Percentiles rank a stretch among this genome's conserved stretches.
Evolutionary conservation across 1,284 basidiomycete genomes (phyloP).

Genomic region (Irpex rosettiformis): DNA sequence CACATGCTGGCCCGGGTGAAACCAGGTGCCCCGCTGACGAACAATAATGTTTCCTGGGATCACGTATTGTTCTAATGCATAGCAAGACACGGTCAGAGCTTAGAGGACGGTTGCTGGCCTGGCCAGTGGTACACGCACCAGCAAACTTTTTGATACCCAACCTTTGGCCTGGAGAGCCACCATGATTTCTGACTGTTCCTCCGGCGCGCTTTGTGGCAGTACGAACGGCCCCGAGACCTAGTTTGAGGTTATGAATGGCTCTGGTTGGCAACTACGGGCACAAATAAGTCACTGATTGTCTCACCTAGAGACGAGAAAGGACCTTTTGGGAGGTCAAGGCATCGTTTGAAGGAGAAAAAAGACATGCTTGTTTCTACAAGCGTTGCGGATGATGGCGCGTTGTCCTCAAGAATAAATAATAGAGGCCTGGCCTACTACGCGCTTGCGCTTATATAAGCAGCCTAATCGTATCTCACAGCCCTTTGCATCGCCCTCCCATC

Average conservation of each 20-base stretch:
- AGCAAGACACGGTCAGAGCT: background rate
- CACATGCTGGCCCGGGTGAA: slow-evolving; percentile 91
- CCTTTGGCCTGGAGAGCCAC: slow-evolving; percentile 87
- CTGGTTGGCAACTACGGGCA: slow-evolving; percentile 13
- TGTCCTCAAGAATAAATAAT: background rate
- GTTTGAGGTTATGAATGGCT: slow-evolving; percentile 14
- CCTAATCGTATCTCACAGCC: slow-evolving; percentile 9
- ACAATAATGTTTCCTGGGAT: slow-evolving; percentile 93
- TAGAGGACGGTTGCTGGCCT: background rate
- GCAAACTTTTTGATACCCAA: slow-evolving; percentile 94
- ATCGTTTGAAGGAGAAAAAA: slow-evolving; percentile 37
- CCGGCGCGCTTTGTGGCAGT: slow-evolving; percentile 94
- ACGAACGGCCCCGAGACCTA: slow-evolving; percentile 65
- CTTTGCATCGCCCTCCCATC: slow-evolving; percentile 11
- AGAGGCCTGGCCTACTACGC: background rate
- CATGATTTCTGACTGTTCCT: slow-evolving; percentile 79
- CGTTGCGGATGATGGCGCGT: background rate
- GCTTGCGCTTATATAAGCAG: slow-evolving; percentile 14
- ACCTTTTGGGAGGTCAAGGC: slow-evolving; percentile 30
- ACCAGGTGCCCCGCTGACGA: slow-evolving; percentile 84
- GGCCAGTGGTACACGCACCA: slow-evolving; percentile 44
- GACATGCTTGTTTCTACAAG: slow-evolving; percentile 32
- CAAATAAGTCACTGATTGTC: slow-evolving; percentile 14
- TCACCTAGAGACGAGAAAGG: slow-evolving; percentile 53
- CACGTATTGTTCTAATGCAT: slow-evolving; percentile 74